phyloP scores from a whole-genome alignment of 1,139 yeast species.

The Blastobotrys raffinosifermentans region DNA sequence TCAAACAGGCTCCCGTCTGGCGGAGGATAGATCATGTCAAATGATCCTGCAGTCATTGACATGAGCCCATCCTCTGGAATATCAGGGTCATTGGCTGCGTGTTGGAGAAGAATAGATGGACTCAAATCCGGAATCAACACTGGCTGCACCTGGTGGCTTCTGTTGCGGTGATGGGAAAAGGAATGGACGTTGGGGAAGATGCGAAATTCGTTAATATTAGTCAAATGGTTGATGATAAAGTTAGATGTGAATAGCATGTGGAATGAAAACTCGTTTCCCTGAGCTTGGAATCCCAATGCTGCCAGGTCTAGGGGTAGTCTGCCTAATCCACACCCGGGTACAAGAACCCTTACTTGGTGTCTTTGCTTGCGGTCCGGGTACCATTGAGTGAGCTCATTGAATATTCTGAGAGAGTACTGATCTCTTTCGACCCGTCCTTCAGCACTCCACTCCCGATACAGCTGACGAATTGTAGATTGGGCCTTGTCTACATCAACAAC shows the following conservation, averaged over 20 bases:
- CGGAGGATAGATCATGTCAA: conserved; percentile 69
- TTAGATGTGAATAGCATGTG: conserved; percentile 73
- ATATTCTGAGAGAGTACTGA: conserved; percentile 42
- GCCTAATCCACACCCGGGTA: conserved; percentile 85
- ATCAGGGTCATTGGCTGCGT: conserved; percentile 35
- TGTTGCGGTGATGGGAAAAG: conserved; percentile 58
- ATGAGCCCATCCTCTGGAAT: conserved; percentile 46
- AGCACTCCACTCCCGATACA: conserved; percentile 70
- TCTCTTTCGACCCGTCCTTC: conserved; percentile 55
- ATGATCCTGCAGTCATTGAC: conserved; percentile 79
- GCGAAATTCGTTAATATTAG: conserved; percentile 52
- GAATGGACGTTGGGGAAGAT: conserved; percentile 69
- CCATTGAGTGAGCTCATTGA: conserved; percentile 39
- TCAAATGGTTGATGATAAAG: conserved; percentile 50
- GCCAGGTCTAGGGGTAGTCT: conserved; percentile 72
- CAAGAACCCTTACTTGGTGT: conserved; percentile 43
- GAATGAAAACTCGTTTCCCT: conserved; percentile 79
- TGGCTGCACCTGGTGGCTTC: conserved; percentile 49
- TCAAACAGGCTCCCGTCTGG: conserved; percentile 35
- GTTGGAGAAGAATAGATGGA: conserved; percentile 24
- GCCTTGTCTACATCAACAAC: conserved; percentile 55
- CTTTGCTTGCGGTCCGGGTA: conserved; percentile 37
- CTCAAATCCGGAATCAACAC: conserved; percentile 40
- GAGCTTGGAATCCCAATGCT: conserved; percentile 60
- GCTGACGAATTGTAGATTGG: conserved; percentile 54